Conservation (phyloP, 768 basidiomycete species). For the Termitomyces sp. region DNA sequence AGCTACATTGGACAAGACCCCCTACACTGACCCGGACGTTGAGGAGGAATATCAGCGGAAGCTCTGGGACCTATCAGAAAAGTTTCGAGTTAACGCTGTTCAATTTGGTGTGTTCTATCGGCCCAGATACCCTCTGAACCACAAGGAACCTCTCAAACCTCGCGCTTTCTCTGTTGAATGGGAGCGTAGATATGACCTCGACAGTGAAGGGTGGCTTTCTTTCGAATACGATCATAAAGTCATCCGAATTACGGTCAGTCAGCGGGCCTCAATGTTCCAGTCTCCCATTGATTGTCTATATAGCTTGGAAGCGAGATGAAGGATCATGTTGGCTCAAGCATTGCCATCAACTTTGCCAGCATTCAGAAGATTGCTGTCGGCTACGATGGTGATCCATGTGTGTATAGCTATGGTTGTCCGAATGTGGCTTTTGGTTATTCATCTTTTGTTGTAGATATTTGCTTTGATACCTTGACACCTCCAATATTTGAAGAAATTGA, state of each 20-base stretch:
- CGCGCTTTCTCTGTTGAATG: constrained; percentile 73
- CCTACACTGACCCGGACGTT: constrained; percentile 52
- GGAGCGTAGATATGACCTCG: constrained; percentile 47
- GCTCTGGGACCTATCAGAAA: constrained; percentile 40
- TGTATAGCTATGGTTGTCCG: constrained; percentile 20
- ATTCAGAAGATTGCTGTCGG: constrained; percentile 63
- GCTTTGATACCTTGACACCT: constrained; percentile 67
- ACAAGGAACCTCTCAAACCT: constrained; percentile 28
- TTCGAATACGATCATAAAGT: constrained; percentile 72
- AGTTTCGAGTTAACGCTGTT: constrained; percentile 55
- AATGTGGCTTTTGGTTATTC: constrained; percentile 10
- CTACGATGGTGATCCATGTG: constrained; percentile 66
- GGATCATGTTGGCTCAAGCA: constrained; percentile 48
- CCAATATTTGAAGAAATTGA: constrained; percentile 61
- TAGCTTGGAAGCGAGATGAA: constrained; percentile 60
- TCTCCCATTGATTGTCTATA: constrained; percentile 5
- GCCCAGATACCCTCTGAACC: constrained; percentile 28
- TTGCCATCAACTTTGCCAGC: constrained; percentile 55
- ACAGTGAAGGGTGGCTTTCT: constrained; percentile 50
- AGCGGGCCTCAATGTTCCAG: neutral
- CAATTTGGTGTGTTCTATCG: constrained; percentile 68
- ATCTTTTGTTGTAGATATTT: constrained; percentile 45
- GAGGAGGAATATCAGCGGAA: constrained; percentile 49
- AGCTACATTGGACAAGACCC: constrained; percentile 49
- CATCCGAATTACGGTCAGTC: constrained; percentile 57